phyloP scores from a whole-genome alignment of 225 moss, liverwort and hornwort genomes.

The Bryum argenteum region DNA sequence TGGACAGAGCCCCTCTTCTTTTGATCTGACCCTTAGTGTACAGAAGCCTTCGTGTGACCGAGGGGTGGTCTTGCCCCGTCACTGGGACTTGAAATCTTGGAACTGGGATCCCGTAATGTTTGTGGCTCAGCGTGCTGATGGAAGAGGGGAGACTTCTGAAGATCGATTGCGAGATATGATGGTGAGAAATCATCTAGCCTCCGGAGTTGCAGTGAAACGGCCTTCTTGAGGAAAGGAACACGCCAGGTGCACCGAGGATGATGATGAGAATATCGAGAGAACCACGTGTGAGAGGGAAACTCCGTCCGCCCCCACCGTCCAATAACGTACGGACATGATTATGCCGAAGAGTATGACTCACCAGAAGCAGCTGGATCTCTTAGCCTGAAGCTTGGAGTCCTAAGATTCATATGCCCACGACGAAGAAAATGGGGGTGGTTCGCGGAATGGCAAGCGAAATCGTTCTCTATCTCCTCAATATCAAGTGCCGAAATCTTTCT shows the following conservation, averaged over 20 bases:
- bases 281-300: constrained; percentile 41
- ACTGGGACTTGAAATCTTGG: constrained; percentile 87
- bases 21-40: neutral
- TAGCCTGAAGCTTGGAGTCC: too few relatives aligned
- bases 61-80: constrained; percentile 20
- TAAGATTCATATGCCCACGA: too few relatives aligned
- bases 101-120: constrained; percentile 65
- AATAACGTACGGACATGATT: constrained; percentile 46
- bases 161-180: constrained; percentile 25
- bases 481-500: too few relatives aligned
- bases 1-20: neutral
- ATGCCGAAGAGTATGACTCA: constrained; percentile 60
- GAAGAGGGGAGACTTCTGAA: constrained; percentile 37
- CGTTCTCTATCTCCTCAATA: too few relatives aligned
- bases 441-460: too few relatives aligned
- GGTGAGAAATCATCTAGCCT: too few relatives aligned
- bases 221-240: constrained; percentile 47
- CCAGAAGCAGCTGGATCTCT: too few relatives aligned
- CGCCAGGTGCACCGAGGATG: constrained; percentile 53
- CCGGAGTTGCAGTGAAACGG: constrained; percentile 44
- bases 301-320: constrained; percentile 41
- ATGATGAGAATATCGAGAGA: constrained; percentile 43
- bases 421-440: too few relatives aligned
- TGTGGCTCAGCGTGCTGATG: constrained; percentile 62
- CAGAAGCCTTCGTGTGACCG: neutral